Evolutionary conservation across 768 basidiomycete genomes (phyloP), one percentile per base, ranked within the genome.

Genomic region (Neoboletus subvelutipes): DNA sequence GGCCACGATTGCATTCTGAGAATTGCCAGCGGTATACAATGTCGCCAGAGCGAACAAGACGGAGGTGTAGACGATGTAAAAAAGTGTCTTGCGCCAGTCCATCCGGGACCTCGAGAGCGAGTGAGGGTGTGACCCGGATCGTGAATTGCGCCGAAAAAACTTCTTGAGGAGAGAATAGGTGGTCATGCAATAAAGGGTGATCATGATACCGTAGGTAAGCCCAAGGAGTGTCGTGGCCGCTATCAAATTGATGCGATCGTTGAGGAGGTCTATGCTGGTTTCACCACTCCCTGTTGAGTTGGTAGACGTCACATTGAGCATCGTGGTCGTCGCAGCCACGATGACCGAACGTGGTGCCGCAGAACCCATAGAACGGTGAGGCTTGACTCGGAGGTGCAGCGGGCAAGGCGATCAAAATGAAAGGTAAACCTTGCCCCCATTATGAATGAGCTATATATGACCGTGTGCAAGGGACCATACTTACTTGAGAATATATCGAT

Each of bases 31-130:
- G n/a, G 63, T 62, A 42, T 65, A 73, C 33, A 73, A 4, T 7
- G 68, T 68, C 40, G 50, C 68, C 11, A 72, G 48, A 26, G 67
- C 42, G 37, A 74, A 74, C 34, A 73, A 24, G 50, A 62, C 41
- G 18, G 59, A 51, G 20, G 71, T 66, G 49, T 70, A 74, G 10
- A 4, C 5, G 46, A 73, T 52, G 48, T 70, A 66, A 33, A 69
- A 68, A n/a, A 66, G 31, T 15, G 60, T 70, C 46, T 62, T 69
- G 52, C 55, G 58, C 59, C 53, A 47, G 22, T 54, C 54, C 5
- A 24, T 15, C 26, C 47, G 49, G 10, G 53, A 49, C 28, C 41
- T 57, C 18, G 6, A 36, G 37, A 52, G 40, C 3, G 53, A 54
- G 20, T 50, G 50, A 22, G 63, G 48, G 43, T 66, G 52, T 0